Evolutionary conservation across 768 basidiomycete genomes (phyloP), one percentile per base, ranked within the genome.

Genomic region (Polyporus arcularius): DNA sequence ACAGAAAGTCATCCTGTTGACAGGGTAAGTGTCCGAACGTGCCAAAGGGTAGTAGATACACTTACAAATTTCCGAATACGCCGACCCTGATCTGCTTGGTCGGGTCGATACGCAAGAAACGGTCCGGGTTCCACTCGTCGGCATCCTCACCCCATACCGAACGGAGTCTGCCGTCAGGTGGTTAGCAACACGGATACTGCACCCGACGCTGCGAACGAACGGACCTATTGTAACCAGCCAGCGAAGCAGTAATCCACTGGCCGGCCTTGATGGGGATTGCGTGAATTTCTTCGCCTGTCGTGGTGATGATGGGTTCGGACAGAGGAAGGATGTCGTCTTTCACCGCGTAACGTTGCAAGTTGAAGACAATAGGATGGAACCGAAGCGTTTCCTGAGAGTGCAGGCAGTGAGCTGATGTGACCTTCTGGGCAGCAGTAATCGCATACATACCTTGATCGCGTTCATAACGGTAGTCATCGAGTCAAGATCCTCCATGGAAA

Each of bases 261-360:
- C 81, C 81, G 61, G 82, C 80, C 3, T 80, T 30, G 14, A 73
- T 55, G 1, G 68, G 70, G 18, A 73, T 67, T 21, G 57, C 63
- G 8, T 53, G 47, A 31, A 73, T 61, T 50, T 60, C 46, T 28
- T 69, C 47, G 4, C 72, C 76, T 0, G 65, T 68, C 39, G 51
- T 60, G 8, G 71, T 65, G n/a, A 51, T 50, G 48, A 77, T 65
- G 4, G 76, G 74, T 11, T 65, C 48, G 3, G 71, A 61, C 10
- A 77, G 69, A 9, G 75, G 76, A 18, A 77, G 67, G 21, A 70
- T 62, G 52, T 73, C 74, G 26, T 76, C 74, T 9, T 55, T 60
- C 14, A 39, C 58, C 4, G 67, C 62, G 32, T 46, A 49, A 16
- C 70, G 68, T 42, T 56, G 54, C 15, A 70, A 51, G 42, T 56